Evolutionary conservation across 345 rosid species (phyloP), one percentile per base, ranked within the genome.

Genomic region (Populus tremula): DNA sequence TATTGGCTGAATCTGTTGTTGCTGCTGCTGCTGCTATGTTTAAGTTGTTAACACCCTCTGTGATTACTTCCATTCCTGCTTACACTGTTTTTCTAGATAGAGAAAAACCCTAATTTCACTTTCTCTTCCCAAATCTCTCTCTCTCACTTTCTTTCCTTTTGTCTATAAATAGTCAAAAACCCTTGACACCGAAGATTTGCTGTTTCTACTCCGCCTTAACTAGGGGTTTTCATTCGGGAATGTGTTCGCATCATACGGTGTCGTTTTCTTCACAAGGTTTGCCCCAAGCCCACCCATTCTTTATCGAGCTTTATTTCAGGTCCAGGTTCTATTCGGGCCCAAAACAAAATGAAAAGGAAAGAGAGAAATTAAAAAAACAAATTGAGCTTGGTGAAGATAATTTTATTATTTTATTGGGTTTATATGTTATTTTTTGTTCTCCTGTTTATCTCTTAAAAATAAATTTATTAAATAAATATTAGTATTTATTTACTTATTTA

Each of bases 11-110:
- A 70, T 59, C 64, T 59, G 62, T 23, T 61, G 81, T 2, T 35
- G 67, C 72, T 41, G 1, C 45, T 41, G 45, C 13, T 39, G 41
- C 41, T 8, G 64, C 33, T 23, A 78, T 65, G 76, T 41, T 78
- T 71, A 78, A 49, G 71, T 72, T 78, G 76, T 65, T 78, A 16
- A 78, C 71, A 36, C 72, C 81, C 31, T 78, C 81, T 18, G 81
- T 50, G 20, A 78, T 25, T 2, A 6, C 76, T 65, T 78, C 81
- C 81, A 78, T 78, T 65, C 29, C 41, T 5, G 53, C 41, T 5
- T 2, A 21, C 14, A 33, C 21, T 33, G 17, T 8, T 38, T 1
- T 8, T 6, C 14, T 27, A 35, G 5, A 65, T 16, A 75, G 35
- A 13, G 9, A 67, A 39, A 35, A 56, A 20, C 31, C 33, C 59